Evolutionary conservation across 2,329 filamentous ascomycete species (phyloP).

Genomic region (Hymenoscyphus albidus): DNA sequence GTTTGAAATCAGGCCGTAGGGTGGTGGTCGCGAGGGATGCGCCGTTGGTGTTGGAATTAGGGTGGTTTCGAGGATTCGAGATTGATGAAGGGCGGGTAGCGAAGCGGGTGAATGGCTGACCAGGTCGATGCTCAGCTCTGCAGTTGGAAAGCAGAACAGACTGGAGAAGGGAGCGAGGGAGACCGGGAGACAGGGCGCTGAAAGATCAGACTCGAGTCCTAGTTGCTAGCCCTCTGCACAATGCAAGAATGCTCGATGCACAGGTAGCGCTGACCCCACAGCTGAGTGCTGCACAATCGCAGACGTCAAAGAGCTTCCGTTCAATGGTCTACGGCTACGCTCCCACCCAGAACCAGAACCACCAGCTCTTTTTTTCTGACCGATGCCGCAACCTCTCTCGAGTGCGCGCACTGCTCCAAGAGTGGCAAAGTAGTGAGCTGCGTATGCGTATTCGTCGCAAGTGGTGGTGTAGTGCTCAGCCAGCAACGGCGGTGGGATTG

Average conservation of each 20-base stretch:
- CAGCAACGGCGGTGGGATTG: not conserved
- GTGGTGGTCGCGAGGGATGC: slow-evolving; percentile 27
- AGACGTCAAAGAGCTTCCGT: slow-evolving; percentile 16
- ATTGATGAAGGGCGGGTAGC: slow-evolving; percentile 8
- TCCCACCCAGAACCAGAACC: not conserved
- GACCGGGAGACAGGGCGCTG: slow-evolving; percentile 16
- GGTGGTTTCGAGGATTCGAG: slow-evolving; percentile 6
- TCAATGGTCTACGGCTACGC: not conserved
- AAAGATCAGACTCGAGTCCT: slow-evolving; percentile 22
- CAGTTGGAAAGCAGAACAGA: no score
- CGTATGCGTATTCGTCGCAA: not conserved
- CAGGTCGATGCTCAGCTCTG: slow-evolving; percentile 17
- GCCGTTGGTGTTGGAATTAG: slow-evolving; percentile 21
- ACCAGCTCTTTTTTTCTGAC: not conserved
- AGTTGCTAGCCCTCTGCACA: slow-evolving; percentile 14
- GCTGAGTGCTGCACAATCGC: slow-evolving; percentile 20
- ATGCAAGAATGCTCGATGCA: not conserved
- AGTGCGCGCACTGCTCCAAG: not conserved
- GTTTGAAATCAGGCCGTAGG: slow-evolving; percentile 14
- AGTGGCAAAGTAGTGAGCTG: not conserved
- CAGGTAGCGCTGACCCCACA: slow-evolving; percentile 25
- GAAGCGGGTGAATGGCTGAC: slow-evolving; percentile 16
- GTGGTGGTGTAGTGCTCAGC: not conserved
- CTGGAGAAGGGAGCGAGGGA: not conserved
- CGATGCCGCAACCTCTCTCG: not conserved